Evolutionary conservation across 2,329 filamentous ascomycete species (phyloP), one percentile per base, ranked within the genome.

Genomic region (Lachnellula arida): DNA sequence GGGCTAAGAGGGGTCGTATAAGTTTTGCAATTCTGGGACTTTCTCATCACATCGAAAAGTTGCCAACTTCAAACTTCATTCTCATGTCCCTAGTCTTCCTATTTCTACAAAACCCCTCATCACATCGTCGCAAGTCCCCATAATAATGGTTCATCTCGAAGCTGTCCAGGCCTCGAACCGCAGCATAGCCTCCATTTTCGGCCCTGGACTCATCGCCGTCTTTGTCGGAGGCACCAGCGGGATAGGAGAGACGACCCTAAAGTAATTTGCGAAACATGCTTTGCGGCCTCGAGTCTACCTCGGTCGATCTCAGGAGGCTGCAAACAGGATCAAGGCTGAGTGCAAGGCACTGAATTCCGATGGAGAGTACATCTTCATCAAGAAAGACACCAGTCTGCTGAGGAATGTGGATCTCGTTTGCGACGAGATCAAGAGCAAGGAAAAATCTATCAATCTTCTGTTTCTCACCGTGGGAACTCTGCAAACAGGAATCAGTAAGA

Each of bases 191-290:
- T 65, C 6, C 1, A 72, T 71, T 5, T 49, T 69, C 3, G 69
- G 72, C 5, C n/a, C 52, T 3, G 46, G 50, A 9, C 69, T 78
- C 8, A 73, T 78, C 12, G 75, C 75, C 75, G 71, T 80, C 40
- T 81, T 81, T 55, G 73, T 80, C 3, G 78, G 80, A 32, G 80
- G 74, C 14, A 82, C 79, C 4, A 74, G 74, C 39, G 80, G 80
- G 14, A 80, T 83, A 37, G 79, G 79, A 7, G 71, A 77, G 53
- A 63, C 70, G 5, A 73, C 78, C 0, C 65, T 81, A 15, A 76
- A 75, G 42, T 65, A 72, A 12, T 76, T 82, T 34, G 73, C 73
- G 4, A 69, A 71, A 37, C 60, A 73, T 17, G 64, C 74, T 1
- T 46, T 54, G 1, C 63, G 63, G 2, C 78, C 79, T 0, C 73